These are phyloP conservation scores for Bromus sterilis DNA, from an alignment of 176 grass and related monocot genomes.

Conservation along the genomic window DNA sequence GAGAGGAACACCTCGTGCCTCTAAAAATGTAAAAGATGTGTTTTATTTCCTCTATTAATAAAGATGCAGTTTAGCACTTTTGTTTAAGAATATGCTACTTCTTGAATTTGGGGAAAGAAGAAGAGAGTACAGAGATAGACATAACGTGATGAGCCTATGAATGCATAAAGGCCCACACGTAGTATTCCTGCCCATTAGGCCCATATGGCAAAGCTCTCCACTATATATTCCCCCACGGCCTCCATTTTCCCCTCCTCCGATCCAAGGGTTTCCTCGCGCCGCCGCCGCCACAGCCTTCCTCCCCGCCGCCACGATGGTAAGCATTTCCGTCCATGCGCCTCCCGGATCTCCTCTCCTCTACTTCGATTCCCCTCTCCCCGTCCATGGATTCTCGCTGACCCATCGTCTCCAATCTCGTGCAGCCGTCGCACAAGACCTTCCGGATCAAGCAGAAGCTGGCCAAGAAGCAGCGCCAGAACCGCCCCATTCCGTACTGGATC, in stretches of 20 bases:
- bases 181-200: neutral
- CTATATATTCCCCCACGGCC: conserved; percentile 20
- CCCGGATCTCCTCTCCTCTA: neutral
- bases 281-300: neutral
- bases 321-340: neutral
- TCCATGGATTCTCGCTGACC: neutral
- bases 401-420: neutral
- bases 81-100: no score
- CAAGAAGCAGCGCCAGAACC: conserved; percentile 94
- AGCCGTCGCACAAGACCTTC: conserved; percentile 98
- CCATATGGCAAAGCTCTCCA: no score
- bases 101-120: no score
- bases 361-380: neutral
- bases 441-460: conserved; percentile 88
- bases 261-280: conserved; percentile 46
- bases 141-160: no score
- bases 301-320: conserved; percentile 35
- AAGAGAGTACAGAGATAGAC: no score
- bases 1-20: no score
- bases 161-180: no score
- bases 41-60: no score
- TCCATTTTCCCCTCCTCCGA: neutral
- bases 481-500: conserved; percentile 95
- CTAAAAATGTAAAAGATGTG: no score
- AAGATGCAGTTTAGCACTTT: no score